Evolutionary conservation across 352 stramenopile species (phyloP), one percentile per base, ranked within the genome.

Genomic region (Thalassiosira hispida): DNA sequence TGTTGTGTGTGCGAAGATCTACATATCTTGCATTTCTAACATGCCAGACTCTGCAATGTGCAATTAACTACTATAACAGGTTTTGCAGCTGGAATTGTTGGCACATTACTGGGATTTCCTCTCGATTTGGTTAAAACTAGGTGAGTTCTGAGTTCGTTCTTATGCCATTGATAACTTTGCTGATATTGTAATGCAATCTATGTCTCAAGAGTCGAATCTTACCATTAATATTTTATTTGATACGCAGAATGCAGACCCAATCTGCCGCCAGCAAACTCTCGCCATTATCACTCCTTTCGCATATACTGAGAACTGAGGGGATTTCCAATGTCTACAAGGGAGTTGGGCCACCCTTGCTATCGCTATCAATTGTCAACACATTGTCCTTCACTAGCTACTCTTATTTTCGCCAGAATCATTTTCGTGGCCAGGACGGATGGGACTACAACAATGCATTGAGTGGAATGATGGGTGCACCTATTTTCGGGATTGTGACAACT

Each of bases 301-400:
- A 71, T 52, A 89, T 94, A 62, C 62, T 90, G 12, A 77, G 78
- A 74, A 88, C 62, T 16, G 86, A 94, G 77, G 86, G 86, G 14
- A 73, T 92, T 42, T 23, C 67, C 2, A 61, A 51, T 42, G 56
- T 94, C 0, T 94, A 94, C 63, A 90, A 90, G 71, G 89, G 89
- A 33, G 75, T 94, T 7, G 76, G 67, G 16, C 89, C 89, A 31
- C 89, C 89, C 9, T 49, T 94, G 8, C 40, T 94, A 25, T 92
- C 84, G 9, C 56, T 94, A 16, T 87, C 79, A 1, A 91, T 92
- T 62, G 69, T 94, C 22, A 92, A 91, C 64, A 92, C 86, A 27
- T 65, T 87, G 0, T 91, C 67, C n/a, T 94, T 94, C 70, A 87
- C 84, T 6, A 83, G 81, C 52, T 94, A 94, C 59, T 84, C 77